Base-by-base conservation (phyloP, 1,284 basidiomycete species). In the Malassezia vespertilionis region DNA sequence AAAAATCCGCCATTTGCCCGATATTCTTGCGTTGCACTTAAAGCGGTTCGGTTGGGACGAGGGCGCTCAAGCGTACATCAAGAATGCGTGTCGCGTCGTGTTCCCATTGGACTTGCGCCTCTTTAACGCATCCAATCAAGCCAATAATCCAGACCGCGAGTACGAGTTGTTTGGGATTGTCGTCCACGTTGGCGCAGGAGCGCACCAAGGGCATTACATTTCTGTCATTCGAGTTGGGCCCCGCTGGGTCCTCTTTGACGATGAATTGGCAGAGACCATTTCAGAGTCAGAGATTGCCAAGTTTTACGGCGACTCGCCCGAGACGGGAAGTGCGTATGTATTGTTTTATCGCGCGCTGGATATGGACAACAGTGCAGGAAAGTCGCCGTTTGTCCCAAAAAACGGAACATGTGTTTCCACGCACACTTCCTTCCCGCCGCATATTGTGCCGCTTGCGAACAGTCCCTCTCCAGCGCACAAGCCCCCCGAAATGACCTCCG, bases 41-140 rank as follows among this genome's bases (percentile, higher is more conserved):
- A 97, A 97, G 74, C 81, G 93, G 26, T 97, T 97, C 81, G 95
- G 91, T 73, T 93, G 88, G 68, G 88, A 93, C 70, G 89, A 93
- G 71, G 81, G 86, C 52, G 74, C 84, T 4, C 81, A 82, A 54
- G 82, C 80, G 57, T 88, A 89, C 72, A 84, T 90, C 76, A 97
- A 96, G 72, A 80, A 96, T 39, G 81, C 84, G 12, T 96, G 96
- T 69, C 84, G 91, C 20, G 90, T 97, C 47, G 87, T 87, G 4
- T 97, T 97, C 72, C 91, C 93, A 1, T 79, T 87, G 54, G 83
- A 95, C 69, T 79, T 97, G 23, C 81, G 90, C 44, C 75, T 97
- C 46, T 95, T 95, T 75, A 96, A 96, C 71, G 96, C 91, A 26
- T 84, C 90, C 33, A 91, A 97, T 71, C 87, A 91, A 60, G 81